Base-by-base conservation (phyloP, 768 basidiomycete genomes). In the Phaffia tasmanica region DNA sequence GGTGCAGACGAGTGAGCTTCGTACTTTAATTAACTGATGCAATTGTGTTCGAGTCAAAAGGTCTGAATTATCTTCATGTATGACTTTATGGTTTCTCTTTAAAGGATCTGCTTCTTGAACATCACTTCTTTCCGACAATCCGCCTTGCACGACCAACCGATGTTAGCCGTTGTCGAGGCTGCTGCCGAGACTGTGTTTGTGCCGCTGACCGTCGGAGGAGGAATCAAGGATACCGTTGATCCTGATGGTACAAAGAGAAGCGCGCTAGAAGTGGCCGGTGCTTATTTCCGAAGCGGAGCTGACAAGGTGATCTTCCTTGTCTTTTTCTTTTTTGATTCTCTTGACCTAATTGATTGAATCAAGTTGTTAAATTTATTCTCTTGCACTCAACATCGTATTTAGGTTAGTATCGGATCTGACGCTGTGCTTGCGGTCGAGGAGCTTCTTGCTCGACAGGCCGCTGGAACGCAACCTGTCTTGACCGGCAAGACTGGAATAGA, bases 111-210 rank as follows among this genome's bases (percentile, higher is more conserved):
- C 75, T 85, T 99, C 70, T 86, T 99, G 75, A 99, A 99, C 78
- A 99, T 99, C 81, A 99, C 95, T 19, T 95, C 94, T 70, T 99
- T 99, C 84, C 88, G 95, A 69, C 86, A 88, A 73, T 97, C 91
- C 18, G 93, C 95, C 0, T 81, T 99, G 47, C 85, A 81, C 54
- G 95, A 98, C 77, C 95, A 99, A 78, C 95, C 95, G 0, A 98
- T 99, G 95, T 83, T 99, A 63, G 88, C 89, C 46, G 88, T 99
- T 72, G 89, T 98, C 51, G 85, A 87, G 64, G 85, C 85, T 0
- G 87, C 93, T 0, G 92, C 95, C 0, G 84, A 89, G 75, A 83
- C 84, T 62, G 83, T 98, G 55, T 98, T 93, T 72, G 91, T 99
- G 1, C 95, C 95, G n/a, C 82, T 99, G 48, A 98, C 95, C 19